phyloP scores from a whole-genome alignment of 163 green algal species.

The Prototheca wickerhamii region DNA sequence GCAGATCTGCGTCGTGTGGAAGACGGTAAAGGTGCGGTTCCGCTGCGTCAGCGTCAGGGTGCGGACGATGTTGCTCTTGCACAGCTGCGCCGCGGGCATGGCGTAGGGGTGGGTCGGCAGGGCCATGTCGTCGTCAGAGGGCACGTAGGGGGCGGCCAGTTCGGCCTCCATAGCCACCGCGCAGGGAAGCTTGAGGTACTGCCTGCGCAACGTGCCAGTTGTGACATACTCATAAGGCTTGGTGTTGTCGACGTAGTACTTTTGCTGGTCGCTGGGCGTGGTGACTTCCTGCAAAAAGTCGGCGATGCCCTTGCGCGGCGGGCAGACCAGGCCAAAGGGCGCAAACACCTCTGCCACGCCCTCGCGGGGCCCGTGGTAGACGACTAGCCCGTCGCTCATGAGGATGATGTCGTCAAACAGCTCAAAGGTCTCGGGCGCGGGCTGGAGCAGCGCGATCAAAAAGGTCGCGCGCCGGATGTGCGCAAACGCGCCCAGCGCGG shows the following conservation, averaged over 20 bases:
- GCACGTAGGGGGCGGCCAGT: constrained; percentile 3
- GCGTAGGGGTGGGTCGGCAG: constrained; percentile 11
- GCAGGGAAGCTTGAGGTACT: background rate
- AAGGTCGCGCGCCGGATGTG: constrained; percentile 31
- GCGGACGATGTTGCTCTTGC: background rate
- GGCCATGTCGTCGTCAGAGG: background rate
- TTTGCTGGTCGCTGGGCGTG: constrained; percentile 34
- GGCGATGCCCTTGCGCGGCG: constrained; percentile 43
- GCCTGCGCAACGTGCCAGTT: background rate
- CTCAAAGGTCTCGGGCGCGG: constrained; percentile 59
- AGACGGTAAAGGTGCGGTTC: constrained; percentile 26
- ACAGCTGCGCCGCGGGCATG: background rate
- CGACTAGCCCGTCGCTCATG: constrained; percentile 3
- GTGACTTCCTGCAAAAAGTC: constrained; percentile 57
- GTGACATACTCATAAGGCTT: constrained; percentile 1
- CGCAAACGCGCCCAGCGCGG: constrained; percentile 20
- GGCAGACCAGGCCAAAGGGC: constrained; percentile 47
- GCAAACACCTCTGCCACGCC: constrained; percentile 48
- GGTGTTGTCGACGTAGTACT: constrained; percentile 9
- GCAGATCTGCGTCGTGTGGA: constrained; percentile 32
- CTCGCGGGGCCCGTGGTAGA: constrained; percentile 28
- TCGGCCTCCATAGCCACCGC: background rate
- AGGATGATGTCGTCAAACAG: constrained; percentile 72
- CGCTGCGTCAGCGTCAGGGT: constrained; percentile 14
- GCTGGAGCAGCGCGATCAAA: constrained; percentile 60